These are phyloP conservation scores for Larix kaempferi DNA, from an alignment of 75 land plant species.

Conservation along the genomic window DNA sequence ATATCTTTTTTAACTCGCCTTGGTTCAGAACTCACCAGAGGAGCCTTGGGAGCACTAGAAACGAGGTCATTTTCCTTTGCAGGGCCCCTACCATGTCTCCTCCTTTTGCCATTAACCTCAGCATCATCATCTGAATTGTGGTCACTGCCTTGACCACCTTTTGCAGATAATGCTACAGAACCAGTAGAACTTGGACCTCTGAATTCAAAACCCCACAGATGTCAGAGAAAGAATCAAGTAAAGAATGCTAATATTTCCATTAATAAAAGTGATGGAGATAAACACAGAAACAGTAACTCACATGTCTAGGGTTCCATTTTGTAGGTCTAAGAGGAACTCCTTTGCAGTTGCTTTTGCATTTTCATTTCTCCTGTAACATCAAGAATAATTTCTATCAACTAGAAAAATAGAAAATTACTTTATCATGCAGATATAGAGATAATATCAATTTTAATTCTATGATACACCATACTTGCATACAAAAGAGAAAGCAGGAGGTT, in stretches of 20 bases:
- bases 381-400: neutral
- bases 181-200: conserved; percentile 76
- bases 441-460: neutral
- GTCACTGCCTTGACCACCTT: conserved; percentile 51
- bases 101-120: conserved; percentile 70
- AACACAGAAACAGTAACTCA: conserved; percentile 24
- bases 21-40: conserved; percentile 66
- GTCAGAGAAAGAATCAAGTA: neutral
- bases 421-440: neutral
- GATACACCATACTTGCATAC: conserved; percentile 1
- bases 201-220: conserved; percentile 8
- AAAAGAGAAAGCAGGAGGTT: neutral
- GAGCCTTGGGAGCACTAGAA: conserved; percentile 85
- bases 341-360: conserved; percentile 72
- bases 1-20: conserved; percentile 78
- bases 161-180: conserved; percentile 17
- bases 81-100: conserved; percentile 59
- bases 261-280: neutral
- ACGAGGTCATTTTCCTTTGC: conserved; percentile 60
- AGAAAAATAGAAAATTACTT: neutral
- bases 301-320: conserved; percentile 84
- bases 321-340: conserved; percentile 86
- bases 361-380: conserved; percentile 81
- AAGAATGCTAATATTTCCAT: neutral
- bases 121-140: conserved; percentile 78